Evolutionary conservation across 31 red algal species (phyloP), one percentile per base, ranked within the genome.

Genomic region (Pterothamnion heteromorphum): DNA sequence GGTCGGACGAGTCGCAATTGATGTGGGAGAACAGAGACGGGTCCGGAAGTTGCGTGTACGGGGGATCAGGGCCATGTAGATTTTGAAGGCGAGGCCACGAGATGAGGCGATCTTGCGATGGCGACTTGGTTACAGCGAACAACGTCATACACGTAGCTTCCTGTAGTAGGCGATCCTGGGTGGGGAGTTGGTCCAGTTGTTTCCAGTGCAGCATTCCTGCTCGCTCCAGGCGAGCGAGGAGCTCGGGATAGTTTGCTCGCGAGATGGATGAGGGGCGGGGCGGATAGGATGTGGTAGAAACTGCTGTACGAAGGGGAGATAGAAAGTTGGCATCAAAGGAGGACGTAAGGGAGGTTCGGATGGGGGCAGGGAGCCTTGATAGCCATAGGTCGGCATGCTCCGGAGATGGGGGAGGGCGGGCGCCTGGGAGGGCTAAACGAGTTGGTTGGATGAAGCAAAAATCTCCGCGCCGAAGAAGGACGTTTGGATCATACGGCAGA

Each of bases 1-100:
- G 83, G 0, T 1, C 41, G 5, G 4, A 31, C 0, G 2, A 4
- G 3, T 38, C 57, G 4, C 57, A 44, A 0, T 5, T 20, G 4
- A 87, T 43, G 4, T 38, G 44, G 30, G 24, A 4, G 83, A 87
- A 87, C 1, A 87, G 1, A 43, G 44, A n/a, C 30, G 35, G 31
- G 3, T 20, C 57, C 3, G 83, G 83, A 0, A 87, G 30, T 0
- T 2, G 35, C 5, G 83, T 87, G 1, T 87, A 20, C 21, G 83
- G 83, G 9, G 83, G 83, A 24, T 35, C 30, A 2, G 83, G 83
- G 41, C 44, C 57, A 44, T 23, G 23, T 38, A 22, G 0, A 43
- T 87, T 87, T 20, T 87, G 83, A 2, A 87, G 5, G 35, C 83
- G 83, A 3, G 83, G 83, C 83, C 83, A 87, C 21, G 41, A 51